Evolutionary conservation across 768 basidiomycete species (phyloP).

Genomic region (Lactarius tabidus): DNA sequence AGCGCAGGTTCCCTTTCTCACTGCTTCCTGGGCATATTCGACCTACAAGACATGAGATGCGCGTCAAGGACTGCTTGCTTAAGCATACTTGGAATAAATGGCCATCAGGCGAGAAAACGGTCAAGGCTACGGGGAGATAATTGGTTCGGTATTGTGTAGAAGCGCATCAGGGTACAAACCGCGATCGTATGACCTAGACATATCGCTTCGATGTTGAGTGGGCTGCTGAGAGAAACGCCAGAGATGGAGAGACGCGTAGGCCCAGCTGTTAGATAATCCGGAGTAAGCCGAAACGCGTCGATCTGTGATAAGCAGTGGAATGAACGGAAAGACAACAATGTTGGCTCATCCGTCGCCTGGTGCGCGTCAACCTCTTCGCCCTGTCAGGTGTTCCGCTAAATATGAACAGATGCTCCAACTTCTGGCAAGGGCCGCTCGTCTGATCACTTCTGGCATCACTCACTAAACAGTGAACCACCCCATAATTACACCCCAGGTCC

Average conservation of each 20-base stretch:
- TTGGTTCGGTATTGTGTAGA: background rate
- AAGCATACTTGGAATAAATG: conserved; percentile 87
- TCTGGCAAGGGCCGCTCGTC: background rate
- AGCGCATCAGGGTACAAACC: conserved; percentile 45
- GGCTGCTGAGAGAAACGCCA: background rate
- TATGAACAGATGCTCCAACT: background rate
- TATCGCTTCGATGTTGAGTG: conserved; percentile 31
- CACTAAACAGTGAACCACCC: conserved; percentile 43
- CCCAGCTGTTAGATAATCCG: conserved; percentile 25
- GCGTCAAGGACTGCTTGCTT: background rate
- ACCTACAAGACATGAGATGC: conserved; percentile 54
- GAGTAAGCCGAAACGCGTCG: conserved; percentile 15
- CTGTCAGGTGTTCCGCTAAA: background rate
- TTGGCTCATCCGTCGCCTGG: background rate
- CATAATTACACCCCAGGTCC: conserved; percentile 62
- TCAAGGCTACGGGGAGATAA: conserved; percentile 64
- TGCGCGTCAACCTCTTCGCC: background rate
- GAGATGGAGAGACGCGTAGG: conserved; percentile 19
- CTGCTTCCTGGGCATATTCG: conserved; percentile 98
- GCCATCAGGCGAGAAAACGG: conserved; percentile 97
- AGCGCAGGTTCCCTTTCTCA: conserved; percentile 94
- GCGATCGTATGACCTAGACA: conserved; percentile 98
- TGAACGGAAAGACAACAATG: background rate
- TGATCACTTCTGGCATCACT: conserved; percentile 57
- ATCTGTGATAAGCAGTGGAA: no score